These are phyloP conservation scores for Boletus coccyginus DNA, from an alignment of 768 basidiomycete genomes.

Conservation along the genomic window DNA sequence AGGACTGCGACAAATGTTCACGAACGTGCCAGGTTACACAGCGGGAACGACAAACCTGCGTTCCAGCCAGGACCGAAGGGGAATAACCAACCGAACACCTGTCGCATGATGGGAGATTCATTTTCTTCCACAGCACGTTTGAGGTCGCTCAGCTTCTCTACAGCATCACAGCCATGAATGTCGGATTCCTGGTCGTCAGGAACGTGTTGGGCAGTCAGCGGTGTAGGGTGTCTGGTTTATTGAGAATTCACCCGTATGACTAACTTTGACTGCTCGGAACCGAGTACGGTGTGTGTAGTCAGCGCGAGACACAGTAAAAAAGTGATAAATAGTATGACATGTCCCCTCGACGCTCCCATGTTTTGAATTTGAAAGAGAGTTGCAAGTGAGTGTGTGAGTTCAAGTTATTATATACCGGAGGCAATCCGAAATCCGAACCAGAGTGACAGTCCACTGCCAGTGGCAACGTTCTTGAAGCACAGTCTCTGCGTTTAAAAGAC, in stretches of 20 bases:
- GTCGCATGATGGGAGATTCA: slow-evolving; percentile 74
- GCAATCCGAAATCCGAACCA: slow-evolving; percentile 25
- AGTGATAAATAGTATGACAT: slow-evolving; percentile 36
- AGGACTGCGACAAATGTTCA: slow-evolving; percentile 47
- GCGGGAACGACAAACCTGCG: slow-evolving; percentile 43
- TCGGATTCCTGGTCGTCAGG: slow-evolving; percentile 39
- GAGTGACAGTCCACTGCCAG: background rate
- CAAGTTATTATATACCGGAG: slow-evolving; percentile 6
- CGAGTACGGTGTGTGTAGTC: slow-evolving; percentile 16
- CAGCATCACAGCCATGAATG: slow-evolving; percentile 39
- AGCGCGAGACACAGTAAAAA: slow-evolving; percentile 40
- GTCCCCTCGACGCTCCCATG: slow-evolving; percentile 20
- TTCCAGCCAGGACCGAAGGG: slow-evolving; percentile 92
- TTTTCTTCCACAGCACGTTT: slow-evolving; percentile 59
- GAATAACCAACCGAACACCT: slow-evolving; percentile 77
- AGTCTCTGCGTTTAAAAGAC: background rate
- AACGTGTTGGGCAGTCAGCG: slow-evolving; percentile 12
- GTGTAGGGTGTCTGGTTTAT: background rate
- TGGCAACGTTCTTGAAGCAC: too few relatives aligned
- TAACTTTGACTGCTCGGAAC: slow-evolving; percentile 22
- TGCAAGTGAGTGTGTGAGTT: slow-evolving; percentile 2
- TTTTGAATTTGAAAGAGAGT: slow-evolving; percentile 2
- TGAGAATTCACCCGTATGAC: slow-evolving; percentile 30
- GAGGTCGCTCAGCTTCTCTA: slow-evolving; percentile 51
- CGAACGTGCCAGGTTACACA: slow-evolving; percentile 16